phyloP scores from a whole-genome alignment of 345 rosid species.

The Euphorbia pulcherrima region DNA sequence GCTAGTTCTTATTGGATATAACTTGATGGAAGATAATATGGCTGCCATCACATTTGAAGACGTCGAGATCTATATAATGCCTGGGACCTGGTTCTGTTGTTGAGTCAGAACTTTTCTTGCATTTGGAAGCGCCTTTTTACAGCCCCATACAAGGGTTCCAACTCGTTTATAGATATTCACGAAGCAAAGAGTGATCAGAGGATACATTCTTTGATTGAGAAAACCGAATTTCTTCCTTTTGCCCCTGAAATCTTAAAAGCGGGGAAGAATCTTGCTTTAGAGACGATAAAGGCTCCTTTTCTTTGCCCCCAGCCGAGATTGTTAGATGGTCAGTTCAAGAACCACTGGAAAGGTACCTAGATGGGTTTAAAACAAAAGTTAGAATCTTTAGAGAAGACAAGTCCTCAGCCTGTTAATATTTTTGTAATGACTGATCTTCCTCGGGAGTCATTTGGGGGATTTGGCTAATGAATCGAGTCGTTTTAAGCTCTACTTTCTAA shows the following conservation, averaged over 20 bases:
- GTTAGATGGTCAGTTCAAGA: constrained; percentile 95
- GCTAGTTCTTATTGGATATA: no score
- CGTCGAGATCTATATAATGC: constrained; percentile 55
- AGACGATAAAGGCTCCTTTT: constrained; percentile 60
- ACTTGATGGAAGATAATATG: no score
- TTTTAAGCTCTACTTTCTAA: constrained; percentile 53
- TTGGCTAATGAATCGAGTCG: constrained; percentile 47
- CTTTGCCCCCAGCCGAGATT: constrained; percentile 86
- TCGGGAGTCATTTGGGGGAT: constrained; percentile 68
- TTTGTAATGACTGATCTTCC: constrained; percentile 96
- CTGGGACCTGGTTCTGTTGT: constrained; percentile 78
- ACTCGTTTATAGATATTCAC: constrained; percentile 58
- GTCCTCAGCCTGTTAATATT: constrained; percentile 41
- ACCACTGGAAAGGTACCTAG: constrained; percentile 74
- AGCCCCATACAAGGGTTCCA: constrained; percentile 72
- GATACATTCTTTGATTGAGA: constrained; percentile 54
- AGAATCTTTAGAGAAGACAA: constrained; percentile 44
- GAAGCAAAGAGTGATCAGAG: constrained; percentile 38
- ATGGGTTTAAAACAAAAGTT: constrained; percentile 53
- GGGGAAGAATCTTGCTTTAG: constrained; percentile 53
- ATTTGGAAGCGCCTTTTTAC: constrained; percentile 87
- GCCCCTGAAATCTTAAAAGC: constrained; percentile 59
- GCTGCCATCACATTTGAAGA: no score
- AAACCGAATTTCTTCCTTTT: constrained; percentile 66
- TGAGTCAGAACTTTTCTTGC: constrained; percentile 56